Conservation (phyloP, 345 rosid genomes). For the Syzygium grande region DNA sequence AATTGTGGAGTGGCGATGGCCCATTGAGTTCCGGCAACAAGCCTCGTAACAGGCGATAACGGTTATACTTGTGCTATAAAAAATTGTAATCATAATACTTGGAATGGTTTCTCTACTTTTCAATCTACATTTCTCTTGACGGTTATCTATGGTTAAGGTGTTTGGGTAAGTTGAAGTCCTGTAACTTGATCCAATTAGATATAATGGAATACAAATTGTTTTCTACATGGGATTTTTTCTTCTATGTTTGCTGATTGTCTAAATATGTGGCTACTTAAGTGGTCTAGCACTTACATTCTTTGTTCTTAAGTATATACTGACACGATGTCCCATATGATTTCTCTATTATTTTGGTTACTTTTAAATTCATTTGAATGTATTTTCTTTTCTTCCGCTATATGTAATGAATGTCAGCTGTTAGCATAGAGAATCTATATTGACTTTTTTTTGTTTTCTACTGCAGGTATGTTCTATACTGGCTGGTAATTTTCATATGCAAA, state of each 20-base stretch:
- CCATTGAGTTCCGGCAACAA: not conserved
- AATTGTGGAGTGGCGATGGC: not conserved
- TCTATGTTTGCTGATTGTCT: not conserved
- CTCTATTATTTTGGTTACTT: not conserved
- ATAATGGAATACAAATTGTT: not conserved
- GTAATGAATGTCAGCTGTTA: not conserved
- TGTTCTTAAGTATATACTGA: not conserved
- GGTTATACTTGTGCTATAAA: not conserved
- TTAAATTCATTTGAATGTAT: not conserved
- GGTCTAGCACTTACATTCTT: not conserved
- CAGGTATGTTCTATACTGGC: slow-evolving; percentile 96
- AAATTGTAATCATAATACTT: not conserved
- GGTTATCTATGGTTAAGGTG: not conserved
- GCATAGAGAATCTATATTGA: not conserved
- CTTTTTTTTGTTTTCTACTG: not conserved
- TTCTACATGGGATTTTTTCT: not conserved
- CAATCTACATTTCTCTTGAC: not conserved
- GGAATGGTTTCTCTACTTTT: not conserved
- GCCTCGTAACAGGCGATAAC: not conserved
- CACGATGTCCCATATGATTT: not conserved
- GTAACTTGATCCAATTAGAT: not conserved
- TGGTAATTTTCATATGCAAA: slow-evolving; percentile 78
- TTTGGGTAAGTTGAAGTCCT: not conserved
- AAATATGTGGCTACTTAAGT: not conserved
- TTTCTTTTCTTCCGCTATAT: not conserved